Evolutionary conservation across 2,329 filamentous ascomycete genomes (phyloP).

Genomic region (Fusarium neocosmosporiellum): DNA sequence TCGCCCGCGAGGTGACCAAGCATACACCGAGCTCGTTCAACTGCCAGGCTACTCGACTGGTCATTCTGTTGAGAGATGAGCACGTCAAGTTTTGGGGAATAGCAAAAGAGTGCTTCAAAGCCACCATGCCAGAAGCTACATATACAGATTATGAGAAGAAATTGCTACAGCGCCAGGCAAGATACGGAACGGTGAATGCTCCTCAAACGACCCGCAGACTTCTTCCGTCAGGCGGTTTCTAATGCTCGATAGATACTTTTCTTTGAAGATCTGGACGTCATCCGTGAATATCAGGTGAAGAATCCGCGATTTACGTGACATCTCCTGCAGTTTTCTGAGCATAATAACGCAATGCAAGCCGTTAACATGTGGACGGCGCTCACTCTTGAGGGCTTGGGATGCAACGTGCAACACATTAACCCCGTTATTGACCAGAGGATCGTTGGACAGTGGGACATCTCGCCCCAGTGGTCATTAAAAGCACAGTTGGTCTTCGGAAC

Average conservation of each 20-base stretch:
- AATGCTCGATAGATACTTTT: constrained; percentile 5
- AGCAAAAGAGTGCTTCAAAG: constrained; percentile 11
- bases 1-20: constrained; percentile 12
- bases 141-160: constrained; percentile 19
- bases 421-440: constrained; percentile 20
- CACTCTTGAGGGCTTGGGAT: constrained; percentile 14
- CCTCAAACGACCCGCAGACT: not conserved
- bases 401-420: constrained; percentile 24
- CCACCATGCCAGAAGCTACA: constrained; percentile 1
- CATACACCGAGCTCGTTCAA: constrained; percentile 25
- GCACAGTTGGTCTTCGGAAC: constrained; percentile 24
- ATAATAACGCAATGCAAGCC: constrained; percentile 23
- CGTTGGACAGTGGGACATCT: constrained; percentile 17
- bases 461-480: constrained; percentile 23
- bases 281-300: constrained; percentile 9
- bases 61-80: constrained; percentile 10
- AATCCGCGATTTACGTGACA: constrained; percentile 10
- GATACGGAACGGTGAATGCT: constrained; percentile 16
- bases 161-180: not conserved
- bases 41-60: constrained; percentile 19
- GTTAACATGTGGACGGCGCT: constrained; percentile 25
- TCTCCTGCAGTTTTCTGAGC: constrained; percentile 23
- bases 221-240: not conserved
- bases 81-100: constrained; percentile 23
- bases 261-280: constrained; percentile 21